These are phyloP conservation scores for Ceratobasidium papillatum DNA, from an alignment of 1,284 basidiomycete species.

Conservation along the genomic window DNA sequence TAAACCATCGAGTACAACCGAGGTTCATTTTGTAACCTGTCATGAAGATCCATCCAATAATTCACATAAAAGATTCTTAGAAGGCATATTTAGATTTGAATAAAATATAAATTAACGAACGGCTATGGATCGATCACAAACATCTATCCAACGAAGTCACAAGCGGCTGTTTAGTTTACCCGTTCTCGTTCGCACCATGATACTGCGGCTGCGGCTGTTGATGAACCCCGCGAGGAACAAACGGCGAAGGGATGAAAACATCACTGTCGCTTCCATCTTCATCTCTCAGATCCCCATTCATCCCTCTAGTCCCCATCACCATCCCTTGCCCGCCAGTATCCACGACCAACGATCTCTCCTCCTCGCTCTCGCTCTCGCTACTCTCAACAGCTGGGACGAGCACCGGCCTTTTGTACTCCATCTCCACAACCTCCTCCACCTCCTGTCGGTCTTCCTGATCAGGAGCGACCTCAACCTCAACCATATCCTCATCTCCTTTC, in stretches of 20 bases:
- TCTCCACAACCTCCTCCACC: background rate
- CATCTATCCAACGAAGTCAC: constrained; percentile 17
- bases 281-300: background rate
- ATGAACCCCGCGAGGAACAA: background rate
- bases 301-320: background rate
- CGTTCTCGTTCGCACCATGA: background rate
- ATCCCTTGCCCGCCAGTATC: background rate
- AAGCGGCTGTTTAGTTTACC: background rate
- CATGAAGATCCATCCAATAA: too few species aligned
- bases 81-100: too few species aligned
- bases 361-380: constrained; percentile 29
- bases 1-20: too few species aligned
- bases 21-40: too few species aligned
- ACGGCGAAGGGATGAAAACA: background rate
- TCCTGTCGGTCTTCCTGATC: background rate
- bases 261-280: background rate
- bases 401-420: constrained; percentile 17
- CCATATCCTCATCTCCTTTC: constrained; percentile 32
- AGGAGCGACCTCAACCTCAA: constrained; percentile 25
- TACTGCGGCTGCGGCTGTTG: constrained; percentile 1
- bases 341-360: background rate
- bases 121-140: constrained; percentile 26
- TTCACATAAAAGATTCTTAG: too few species aligned
- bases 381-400: constrained; percentile 7
- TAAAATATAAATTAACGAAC: background rate